Percentiles rank a stretch among this genome's conserved stretches.
These are phyloP conservation scores for Phytophthora melonis DNA, from an alignment of 352 stramenopile species.

Conservation along the genomic window DNA sequence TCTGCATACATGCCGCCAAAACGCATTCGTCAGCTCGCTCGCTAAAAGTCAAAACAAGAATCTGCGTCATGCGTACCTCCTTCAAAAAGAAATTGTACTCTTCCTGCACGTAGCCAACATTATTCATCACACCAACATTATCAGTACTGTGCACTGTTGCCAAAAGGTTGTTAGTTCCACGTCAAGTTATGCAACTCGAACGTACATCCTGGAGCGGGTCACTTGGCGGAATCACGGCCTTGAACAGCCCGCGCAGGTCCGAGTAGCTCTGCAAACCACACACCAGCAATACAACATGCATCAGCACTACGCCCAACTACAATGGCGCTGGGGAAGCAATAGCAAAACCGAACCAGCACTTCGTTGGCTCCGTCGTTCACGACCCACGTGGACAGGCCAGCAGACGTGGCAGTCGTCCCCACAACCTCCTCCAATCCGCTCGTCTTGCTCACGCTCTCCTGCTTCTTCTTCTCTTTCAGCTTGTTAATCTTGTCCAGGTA, in stretches of 20 bases:
- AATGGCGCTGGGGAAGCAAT: background rate
- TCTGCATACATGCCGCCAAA: constrained; percentile 40
- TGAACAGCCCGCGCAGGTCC: constrained; percentile 65
- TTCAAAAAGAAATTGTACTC: constrained; percentile 76
- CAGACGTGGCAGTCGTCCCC: constrained; percentile 42
- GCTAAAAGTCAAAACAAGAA: background rate
- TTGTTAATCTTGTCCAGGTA: constrained; percentile 81
- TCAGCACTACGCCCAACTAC: background rate
- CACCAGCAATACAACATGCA: background rate
- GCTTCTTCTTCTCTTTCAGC: constrained; percentile 67
- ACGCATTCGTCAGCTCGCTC: background rate
- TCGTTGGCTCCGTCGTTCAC: constrained; percentile 80
- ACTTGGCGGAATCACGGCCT: constrained; percentile 62
- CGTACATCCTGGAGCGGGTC: constrained; percentile 63
- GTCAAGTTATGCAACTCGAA: background rate
- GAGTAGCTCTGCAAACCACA: constrained; percentile 59
- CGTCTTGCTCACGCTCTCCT: constrained; percentile 11
- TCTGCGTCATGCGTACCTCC: constrained; percentile 43
- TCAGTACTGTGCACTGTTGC: background rate
- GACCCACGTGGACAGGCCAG: constrained; percentile 74
- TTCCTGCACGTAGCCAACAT: constrained; percentile 39
- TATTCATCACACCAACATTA: background rate
- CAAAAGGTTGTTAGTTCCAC: background rate
- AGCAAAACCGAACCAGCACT: constrained; percentile 52
- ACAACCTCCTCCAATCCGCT: constrained; percentile 38